phyloP scores from a whole-genome alignment of 2,329 filamentous ascomycete genomes.

The Tolypocladium sp. region DNA sequence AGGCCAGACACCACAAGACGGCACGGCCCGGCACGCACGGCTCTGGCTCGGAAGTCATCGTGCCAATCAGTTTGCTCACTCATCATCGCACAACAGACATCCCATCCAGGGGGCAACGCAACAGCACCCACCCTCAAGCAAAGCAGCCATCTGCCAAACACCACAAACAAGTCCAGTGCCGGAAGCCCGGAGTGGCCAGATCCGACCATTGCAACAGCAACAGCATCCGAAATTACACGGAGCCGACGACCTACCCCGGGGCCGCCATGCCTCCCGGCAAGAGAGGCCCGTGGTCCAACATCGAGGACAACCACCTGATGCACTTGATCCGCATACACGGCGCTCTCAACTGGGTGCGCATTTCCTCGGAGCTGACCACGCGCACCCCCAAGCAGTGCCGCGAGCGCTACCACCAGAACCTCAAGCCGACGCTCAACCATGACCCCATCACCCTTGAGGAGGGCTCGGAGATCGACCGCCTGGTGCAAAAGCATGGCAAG shows the following conservation, averaged over 20 bases:
- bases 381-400: slow-evolving; percentile 91
- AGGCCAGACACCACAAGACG: no score
- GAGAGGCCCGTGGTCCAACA: slow-evolving; percentile 75
- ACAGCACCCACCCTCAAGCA: neutral
- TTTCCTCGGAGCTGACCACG: slow-evolving; percentile 64
- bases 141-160: neutral
- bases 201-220: neutral
- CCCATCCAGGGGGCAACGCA: neutral
- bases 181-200: neutral
- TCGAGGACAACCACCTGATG: slow-evolving; percentile 64
- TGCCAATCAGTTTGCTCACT: no score
- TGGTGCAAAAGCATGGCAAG: slow-evolving; percentile 73
- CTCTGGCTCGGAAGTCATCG: no score
- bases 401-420: slow-evolving; percentile 88
- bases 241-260: neutral
- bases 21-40: no score
- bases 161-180: neutral
- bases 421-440: slow-evolving; percentile 68
- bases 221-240: neutral
- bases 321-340: slow-evolving; percentile 63
- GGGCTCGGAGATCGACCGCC: slow-evolving; percentile 62
- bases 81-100: neutral
- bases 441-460: slow-evolving; percentile 65
- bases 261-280: slow-evolving; percentile 10
- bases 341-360: slow-evolving; percentile 82